Evolutionary conservation across 2,329 filamentous ascomycete species (phyloP).

Genomic region (Fusarium sp.): DNA sequence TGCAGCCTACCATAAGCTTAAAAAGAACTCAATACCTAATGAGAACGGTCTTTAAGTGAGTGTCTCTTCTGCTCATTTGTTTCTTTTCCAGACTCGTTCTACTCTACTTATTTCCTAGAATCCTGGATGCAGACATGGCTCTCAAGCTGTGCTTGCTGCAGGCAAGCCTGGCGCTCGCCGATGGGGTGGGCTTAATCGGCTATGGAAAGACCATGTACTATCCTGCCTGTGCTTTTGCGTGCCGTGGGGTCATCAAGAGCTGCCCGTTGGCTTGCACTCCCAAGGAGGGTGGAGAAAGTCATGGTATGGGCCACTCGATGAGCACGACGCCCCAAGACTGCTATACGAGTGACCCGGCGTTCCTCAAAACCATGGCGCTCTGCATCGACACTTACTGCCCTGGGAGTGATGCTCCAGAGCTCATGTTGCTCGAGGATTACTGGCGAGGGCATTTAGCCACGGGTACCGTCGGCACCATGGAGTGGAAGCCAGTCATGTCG

Average conservation of each 20-base stretch:
- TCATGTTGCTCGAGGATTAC: slow-evolving; percentile 10
- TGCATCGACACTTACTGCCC: slow-evolving; percentile 24
- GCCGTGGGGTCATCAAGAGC: background rate
- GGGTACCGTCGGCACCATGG: slow-evolving; percentile 6
- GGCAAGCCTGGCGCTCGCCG: slow-evolving; percentile 14
- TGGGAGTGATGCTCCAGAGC: slow-evolving; percentile 16
- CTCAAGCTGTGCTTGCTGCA: slow-evolving; percentile 10
- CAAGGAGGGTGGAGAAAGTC: slow-evolving; percentile 24
- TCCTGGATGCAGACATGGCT: background rate
- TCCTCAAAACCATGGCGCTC: slow-evolving; percentile 25
- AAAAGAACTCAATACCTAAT: background rate
- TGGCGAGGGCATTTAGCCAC: slow-evolving; percentile 15
- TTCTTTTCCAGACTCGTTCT: too few species aligned
- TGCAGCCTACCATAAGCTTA: background rate
- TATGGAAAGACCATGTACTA: background rate
- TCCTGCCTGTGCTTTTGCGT: slow-evolving; percentile 2
- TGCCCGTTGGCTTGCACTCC: background rate
- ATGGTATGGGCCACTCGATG: slow-evolving; percentile 31
- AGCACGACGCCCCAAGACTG: slow-evolving; percentile 25
- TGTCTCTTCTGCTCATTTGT: too few species aligned
- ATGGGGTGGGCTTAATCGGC: slow-evolving; percentile 27
- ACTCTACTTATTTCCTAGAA: too few species aligned
- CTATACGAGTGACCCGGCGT: slow-evolving; percentile 16
- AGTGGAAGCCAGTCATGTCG: slow-evolving; percentile 42
- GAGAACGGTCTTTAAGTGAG: too few species aligned